Base-by-base conservation (phyloP, 768 basidiomycete genomes). In the Lactarius sanguifluus region DNA sequence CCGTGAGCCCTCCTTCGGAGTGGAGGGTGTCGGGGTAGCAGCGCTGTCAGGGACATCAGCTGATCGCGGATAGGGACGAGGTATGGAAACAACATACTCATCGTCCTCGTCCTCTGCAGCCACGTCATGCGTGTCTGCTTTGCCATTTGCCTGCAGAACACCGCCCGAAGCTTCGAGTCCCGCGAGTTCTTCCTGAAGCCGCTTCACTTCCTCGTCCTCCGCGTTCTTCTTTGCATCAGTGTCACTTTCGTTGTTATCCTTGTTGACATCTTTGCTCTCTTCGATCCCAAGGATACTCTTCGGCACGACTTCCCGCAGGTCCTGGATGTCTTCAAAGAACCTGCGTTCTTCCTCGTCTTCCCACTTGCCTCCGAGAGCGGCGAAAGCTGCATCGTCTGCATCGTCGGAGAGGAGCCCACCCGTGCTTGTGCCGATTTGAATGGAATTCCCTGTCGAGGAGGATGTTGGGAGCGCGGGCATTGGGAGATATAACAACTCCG, bases 271-370 rank as follows among this genome's bases (percentile, higher is more conserved):
- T 1, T 70, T 75, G 13, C 80, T 73, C 6, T 75, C 75, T 23
- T 79, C 81, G 58, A 96, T 82, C 25, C 95, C 95, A 23, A 98
- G 80, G 45, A 98, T 85, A 60, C 87, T 90, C 59, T 85, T 87
- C 0, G 97, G 97, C 2, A 97, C 94, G 65, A 94, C 93, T 65
- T 97, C 94, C 66, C 90, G 89, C 61, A 98, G 75, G 76, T 98
- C 97, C 66, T 91, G 85, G 52, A 97, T 80, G 67, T 98, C 95
- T 73, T 98, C 96, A 71, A 90, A 98, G 77, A 96, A 98, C 65
- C 88, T 81, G 28, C 91, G 82, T 75, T 98, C 96, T 78, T 99
- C 96, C 70, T 98, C 97, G 71, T 98, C 97, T 76, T 94, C 94
- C 97, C 97, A 99, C 76, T 98, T 95, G 4, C 94, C 91, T 7